Conservation (phyloP, 2,329 filamentous ascomycete genomes). For the Epichloe bromicola region DNA sequence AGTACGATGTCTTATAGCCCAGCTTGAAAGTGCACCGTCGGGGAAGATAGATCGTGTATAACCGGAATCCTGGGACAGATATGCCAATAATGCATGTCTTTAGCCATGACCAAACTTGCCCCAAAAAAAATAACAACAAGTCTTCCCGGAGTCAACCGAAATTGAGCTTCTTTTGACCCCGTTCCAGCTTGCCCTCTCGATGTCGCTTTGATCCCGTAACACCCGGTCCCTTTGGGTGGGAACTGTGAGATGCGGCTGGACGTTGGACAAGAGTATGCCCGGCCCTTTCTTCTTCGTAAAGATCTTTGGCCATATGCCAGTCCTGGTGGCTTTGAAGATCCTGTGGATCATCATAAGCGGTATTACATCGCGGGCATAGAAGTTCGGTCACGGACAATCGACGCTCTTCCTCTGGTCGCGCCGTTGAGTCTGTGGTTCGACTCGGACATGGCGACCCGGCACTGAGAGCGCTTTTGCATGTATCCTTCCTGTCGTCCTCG, state of each 20-base stretch:
- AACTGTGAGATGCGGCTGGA: constrained; percentile 18
- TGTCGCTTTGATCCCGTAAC: constrained; percentile 26
- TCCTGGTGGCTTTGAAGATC: constrained; percentile 68
- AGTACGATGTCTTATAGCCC: not conserved
- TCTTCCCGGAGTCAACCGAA: constrained; percentile 35
- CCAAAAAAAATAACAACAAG: not conserved
- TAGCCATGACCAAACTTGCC: not conserved
- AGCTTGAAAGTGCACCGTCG: not conserved
- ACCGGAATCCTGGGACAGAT: not conserved
- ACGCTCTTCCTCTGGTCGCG: not conserved
- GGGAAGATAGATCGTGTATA: not conserved
- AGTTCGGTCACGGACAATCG: constrained; percentile 10
- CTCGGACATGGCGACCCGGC: not conserved
- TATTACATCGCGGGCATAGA: constrained; percentile 53
- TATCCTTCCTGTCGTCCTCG: not conserved
- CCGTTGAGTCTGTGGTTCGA: not conserved
- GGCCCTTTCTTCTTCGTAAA: constrained; percentile 53
- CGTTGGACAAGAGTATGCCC: constrained; percentile 29
- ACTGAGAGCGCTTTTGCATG: not conserved
- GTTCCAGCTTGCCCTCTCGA: constrained; percentile 31
- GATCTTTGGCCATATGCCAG: constrained; percentile 86
- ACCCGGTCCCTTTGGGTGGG: constrained; percentile 18
- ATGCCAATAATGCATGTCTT: not conserved
- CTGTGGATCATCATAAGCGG: constrained; percentile 42
- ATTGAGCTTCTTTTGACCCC: constrained; percentile 46